Evolutionary conservation across 129 eudicot species (phyloP).

Genomic region (Dittrichia graveolens): DNA sequence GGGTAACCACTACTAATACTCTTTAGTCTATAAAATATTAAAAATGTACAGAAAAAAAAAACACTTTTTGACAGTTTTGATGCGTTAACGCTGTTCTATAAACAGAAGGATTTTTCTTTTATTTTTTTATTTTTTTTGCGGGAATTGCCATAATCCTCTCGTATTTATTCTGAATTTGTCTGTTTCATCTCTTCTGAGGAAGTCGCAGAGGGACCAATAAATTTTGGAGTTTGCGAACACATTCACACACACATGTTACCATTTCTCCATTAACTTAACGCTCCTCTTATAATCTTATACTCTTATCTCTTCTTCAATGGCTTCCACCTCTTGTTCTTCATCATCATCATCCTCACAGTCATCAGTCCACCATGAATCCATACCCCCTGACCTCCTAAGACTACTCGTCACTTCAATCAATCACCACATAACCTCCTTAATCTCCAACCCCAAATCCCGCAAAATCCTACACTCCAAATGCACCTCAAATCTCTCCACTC

Average conservation of each 20-base stretch:
- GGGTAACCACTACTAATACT: too few species aligned
- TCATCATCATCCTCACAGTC: slow-evolving; percentile 29
- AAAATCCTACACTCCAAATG: slow-evolving; percentile 50
- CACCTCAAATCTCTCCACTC: slow-evolving; percentile 43
- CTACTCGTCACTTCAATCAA: slow-evolving; percentile 44
- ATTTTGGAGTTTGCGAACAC: slow-evolving; percentile 47
- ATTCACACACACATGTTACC: slow-evolving; percentile 44
- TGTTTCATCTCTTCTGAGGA: slow-evolving; percentile 21
- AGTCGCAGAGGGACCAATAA: slow-evolving; percentile 39
- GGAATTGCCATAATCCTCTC: not conserved
- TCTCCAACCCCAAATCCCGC: slow-evolving; percentile 36
- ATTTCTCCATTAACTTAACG: slow-evolving; percentile 7
- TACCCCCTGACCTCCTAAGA: slow-evolving; percentile 32
- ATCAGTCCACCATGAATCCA: slow-evolving; percentile 37
- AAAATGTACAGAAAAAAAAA: too few species aligned
- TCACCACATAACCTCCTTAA: slow-evolving; percentile 41
- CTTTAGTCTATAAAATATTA: too few species aligned
- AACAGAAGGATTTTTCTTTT: too few species aligned
- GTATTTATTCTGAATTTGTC: slow-evolving; percentile 38
- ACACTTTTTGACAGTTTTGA: too few species aligned
- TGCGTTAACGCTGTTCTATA: too few species aligned
- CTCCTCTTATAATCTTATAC: not conserved
- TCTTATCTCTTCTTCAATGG: slow-evolving; percentile 47
- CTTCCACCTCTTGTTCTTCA: slow-evolving; percentile 45
- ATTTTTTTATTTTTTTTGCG: not conserved